phyloP scores from a whole-genome alignment of 2,329 filamentous ascomycete species.

The Fusarium udum region DNA sequence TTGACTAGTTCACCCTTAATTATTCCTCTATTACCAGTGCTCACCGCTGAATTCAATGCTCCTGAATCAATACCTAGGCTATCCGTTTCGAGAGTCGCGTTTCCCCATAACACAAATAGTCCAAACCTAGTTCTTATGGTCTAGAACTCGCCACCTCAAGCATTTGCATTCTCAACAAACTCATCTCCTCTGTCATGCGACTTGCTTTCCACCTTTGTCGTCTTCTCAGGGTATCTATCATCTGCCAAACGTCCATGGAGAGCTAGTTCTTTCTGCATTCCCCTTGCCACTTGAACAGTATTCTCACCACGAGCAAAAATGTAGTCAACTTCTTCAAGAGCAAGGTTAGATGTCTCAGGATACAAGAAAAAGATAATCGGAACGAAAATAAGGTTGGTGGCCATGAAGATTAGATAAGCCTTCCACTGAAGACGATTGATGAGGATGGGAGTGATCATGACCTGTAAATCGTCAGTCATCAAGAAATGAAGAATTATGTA shows the following conservation, averaged over 20 bases:
- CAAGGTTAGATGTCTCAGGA: constrained; percentile 5
- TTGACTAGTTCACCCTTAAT: not conserved
- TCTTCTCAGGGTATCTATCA: not conserved
- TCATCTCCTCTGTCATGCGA: not conserved
- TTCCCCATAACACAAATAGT: too few species aligned
- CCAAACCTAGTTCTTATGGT: too few species aligned
- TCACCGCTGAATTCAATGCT: not conserved
- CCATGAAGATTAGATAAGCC: constrained; percentile 15
- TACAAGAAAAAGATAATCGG: not conserved
- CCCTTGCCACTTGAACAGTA: not conserved
- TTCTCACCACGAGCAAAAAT: constrained; percentile 18
- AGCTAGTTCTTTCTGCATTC: constrained; percentile 16
- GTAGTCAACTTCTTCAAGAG: constrained; percentile 9
- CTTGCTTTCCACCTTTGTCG: not conserved
- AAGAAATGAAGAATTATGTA: too few species aligned
- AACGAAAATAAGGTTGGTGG: constrained; percentile 9
- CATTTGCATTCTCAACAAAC: not conserved
- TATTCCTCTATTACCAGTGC: not conserved
- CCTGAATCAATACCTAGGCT: not conserved
- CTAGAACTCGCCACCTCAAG: not conserved
- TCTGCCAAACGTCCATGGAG: not conserved
- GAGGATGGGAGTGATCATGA: constrained; percentile 59
- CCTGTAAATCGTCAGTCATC: constrained; percentile 19
- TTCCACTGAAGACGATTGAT: constrained; percentile 20
- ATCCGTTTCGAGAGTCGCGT: not conserved